These are phyloP conservation scores for Chenopodium formosanum DNA, from an alignment of 148 eudicot genomes.

Conservation along the genomic window DNA sequence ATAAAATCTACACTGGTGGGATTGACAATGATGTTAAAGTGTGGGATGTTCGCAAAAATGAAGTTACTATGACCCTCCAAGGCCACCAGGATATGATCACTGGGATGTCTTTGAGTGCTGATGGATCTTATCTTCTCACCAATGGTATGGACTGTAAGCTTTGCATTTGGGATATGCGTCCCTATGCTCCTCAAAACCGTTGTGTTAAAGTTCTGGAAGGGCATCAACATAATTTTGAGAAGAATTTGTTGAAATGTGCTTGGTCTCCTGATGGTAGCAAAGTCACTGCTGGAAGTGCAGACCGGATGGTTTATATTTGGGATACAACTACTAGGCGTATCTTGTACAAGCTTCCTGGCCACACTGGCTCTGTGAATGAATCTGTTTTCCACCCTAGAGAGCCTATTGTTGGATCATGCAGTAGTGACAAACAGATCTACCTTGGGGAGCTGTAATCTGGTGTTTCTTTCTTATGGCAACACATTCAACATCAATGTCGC, in stretches of 20 bases:
- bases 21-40: slow-evolving; percentile 85
- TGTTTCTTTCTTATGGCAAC: neutral
- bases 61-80: slow-evolving; percentile 85
- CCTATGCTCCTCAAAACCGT: slow-evolving; percentile 94
- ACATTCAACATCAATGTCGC: neutral
- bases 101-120: slow-evolving; percentile 90
- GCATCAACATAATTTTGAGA: slow-evolving; percentile 91
- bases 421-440: slow-evolving; percentile 92
- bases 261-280: slow-evolving; percentile 99
- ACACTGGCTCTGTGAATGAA: slow-evolving; percentile 89
- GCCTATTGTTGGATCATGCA: slow-evolving; percentile 85
- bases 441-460: slow-evolving; percentile 72
- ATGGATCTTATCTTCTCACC: slow-evolving; percentile 90
- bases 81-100: slow-evolving; percentile 96
- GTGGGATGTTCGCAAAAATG: slow-evolving; percentile 92
- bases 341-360: slow-evolving; percentile 91
- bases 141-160: slow-evolving; percentile 91
- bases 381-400: slow-evolving; percentile 87
- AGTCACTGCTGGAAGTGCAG: slow-evolving; percentile 94
- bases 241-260: slow-evolving; percentile 84
- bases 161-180: slow-evolving; percentile 96
- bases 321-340: slow-evolving; percentile 90
- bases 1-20: slow-evolving; percentile 86
- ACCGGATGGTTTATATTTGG: slow-evolving; percentile 95
- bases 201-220: slow-evolving; percentile 93